phyloP scores from a whole-genome alignment of 2,329 filamentous ascomycete species.

The Ophiocordyceps camponoti-saundersi region DNA sequence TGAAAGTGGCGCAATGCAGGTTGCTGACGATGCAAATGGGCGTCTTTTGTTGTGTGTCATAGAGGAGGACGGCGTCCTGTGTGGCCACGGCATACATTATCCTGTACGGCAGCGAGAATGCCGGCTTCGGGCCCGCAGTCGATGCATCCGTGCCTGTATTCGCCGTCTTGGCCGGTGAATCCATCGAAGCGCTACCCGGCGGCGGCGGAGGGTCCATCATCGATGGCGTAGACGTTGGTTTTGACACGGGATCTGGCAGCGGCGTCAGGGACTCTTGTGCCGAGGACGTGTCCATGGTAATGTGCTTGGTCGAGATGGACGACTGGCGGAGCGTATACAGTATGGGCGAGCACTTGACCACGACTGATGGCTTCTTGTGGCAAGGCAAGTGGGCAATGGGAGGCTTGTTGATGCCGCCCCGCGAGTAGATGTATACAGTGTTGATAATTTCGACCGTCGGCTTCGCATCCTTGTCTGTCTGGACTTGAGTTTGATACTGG shows the following conservation, averaged over 20 bases:
- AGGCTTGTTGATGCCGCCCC: conserved; percentile 90
- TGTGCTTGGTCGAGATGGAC: conserved; percentile 58
- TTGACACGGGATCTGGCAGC: conserved; percentile 66
- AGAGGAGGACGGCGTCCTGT: conserved; percentile 84
- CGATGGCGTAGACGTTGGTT: conserved; percentile 36
- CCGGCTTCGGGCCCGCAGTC: conserved; percentile 44
- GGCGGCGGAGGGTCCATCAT: conserved; percentile 74
- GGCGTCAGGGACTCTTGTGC: conserved; percentile 68
- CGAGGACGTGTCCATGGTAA: conserved; percentile 88
- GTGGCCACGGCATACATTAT: conserved; percentile 96
- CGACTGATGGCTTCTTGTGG: conserved; percentile 95
- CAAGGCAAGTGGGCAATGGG: conserved; percentile 89
- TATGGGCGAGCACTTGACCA: conserved; percentile 82
- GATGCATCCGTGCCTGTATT: conserved; percentile 26
- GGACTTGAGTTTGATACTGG: conserved; percentile 75
- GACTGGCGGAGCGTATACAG: conserved; percentile 66
- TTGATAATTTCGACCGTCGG: conserved; percentile 77
- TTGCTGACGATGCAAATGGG: conserved; percentile 93
- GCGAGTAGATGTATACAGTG: conserved; percentile 95
- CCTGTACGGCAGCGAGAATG: conserved; percentile 77
- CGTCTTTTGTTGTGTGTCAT: conserved; percentile 92
- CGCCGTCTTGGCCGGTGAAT: conserved; percentile 34
- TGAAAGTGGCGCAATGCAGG: conserved; percentile 92
- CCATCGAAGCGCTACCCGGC: conserved; percentile 32
- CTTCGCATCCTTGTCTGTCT: conserved; percentile 48